These are phyloP conservation scores for Ceratocystis papillata DNA, from an alignment of 2,329 filamentous ascomycete species.

Conservation along the genomic window DNA sequence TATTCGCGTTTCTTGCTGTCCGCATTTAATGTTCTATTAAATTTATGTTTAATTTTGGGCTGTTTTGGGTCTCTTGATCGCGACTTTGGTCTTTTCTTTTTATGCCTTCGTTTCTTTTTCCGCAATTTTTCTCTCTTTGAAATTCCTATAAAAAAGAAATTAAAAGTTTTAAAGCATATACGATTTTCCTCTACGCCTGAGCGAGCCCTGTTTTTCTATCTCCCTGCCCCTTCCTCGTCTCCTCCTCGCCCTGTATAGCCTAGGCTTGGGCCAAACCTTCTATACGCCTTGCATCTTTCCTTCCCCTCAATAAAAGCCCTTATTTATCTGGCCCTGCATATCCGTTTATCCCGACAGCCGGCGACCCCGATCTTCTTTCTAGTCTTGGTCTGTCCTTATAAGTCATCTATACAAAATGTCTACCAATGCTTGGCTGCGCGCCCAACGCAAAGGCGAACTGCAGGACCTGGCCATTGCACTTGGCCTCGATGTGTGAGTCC, in stretches of 20 bases:
- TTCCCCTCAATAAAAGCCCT: background rate
- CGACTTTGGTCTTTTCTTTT: slow-evolving; percentile 8
- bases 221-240: background rate
- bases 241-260: background rate
- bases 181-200: background rate
- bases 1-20: background rate
- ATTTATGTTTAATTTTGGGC: slow-evolving; percentile 14
- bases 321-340: slow-evolving; percentile 4
- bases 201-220: background rate
- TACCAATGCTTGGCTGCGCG: slow-evolving; percentile 61
- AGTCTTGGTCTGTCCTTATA: background rate
- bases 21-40: slow-evolving; percentile 19
- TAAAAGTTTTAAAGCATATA: background rate
- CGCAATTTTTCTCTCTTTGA: slow-evolving; percentile 16
- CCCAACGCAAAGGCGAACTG: slow-evolving; percentile 74
- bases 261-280: background rate
- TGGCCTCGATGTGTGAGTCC: slow-evolving; percentile 60
- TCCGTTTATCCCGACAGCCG: slow-evolving; percentile 13
- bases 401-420: slow-evolving; percentile 40
- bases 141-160: background rate
- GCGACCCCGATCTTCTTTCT: background rate
- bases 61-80: background rate
- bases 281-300: slow-evolving; percentile 16
- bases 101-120: slow-evolving; percentile 16
- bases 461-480: slow-evolving; percentile 60